Evolutionary conservation across 208 protist genomes (phyloP).

Genomic region (Endotrypanum monterogeii): DNA sequence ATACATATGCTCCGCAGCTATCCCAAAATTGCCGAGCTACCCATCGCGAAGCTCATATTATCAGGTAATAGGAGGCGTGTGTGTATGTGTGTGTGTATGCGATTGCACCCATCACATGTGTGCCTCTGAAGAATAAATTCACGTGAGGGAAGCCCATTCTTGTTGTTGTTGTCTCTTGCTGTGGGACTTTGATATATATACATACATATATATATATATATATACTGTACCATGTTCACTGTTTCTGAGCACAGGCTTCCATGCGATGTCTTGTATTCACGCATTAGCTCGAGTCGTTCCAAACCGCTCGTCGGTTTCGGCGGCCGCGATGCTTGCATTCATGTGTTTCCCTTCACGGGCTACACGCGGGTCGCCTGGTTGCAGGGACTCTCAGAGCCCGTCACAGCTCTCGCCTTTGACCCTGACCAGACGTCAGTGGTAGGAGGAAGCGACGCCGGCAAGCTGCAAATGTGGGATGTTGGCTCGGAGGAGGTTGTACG

Average conservation of each 20-base stretch:
- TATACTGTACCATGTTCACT: conserved; percentile 29
- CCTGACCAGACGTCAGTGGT: conserved; percentile 51
- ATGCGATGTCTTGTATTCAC: conserved; percentile 59
- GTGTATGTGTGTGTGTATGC: not conserved
- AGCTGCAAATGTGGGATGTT: conserved; percentile 72
- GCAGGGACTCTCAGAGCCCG: conserved; percentile 47
- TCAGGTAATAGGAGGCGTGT: not conserved
- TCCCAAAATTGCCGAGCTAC: not conserved
- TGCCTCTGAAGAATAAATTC: not conserved
- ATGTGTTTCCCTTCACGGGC: conserved; percentile 70
- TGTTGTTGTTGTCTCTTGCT: conserved; percentile 3
- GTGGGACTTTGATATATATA: not conserved
- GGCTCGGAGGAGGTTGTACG: conserved; percentile 57
- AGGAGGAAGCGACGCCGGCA: conserved; percentile 62
- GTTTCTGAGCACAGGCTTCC: conserved; percentile 52
- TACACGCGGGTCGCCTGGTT: conserved; percentile 56
- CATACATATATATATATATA: not conserved
- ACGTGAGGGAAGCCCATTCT: not conserved
- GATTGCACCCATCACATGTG: not conserved
- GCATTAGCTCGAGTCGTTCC: conserved; percentile 58
- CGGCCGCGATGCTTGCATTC: conserved; percentile 54
- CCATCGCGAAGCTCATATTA: not conserved
- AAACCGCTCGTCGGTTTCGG: conserved; percentile 69
- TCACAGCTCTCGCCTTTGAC: conserved; percentile 73
- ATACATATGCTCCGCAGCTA: not conserved